Percentiles rank a stretch among this genome's conserved stretches.
phyloP scores from a whole-genome alignment of 2,329 filamentous ascomycete species.

The Exophiala dermatitidis region DNA sequence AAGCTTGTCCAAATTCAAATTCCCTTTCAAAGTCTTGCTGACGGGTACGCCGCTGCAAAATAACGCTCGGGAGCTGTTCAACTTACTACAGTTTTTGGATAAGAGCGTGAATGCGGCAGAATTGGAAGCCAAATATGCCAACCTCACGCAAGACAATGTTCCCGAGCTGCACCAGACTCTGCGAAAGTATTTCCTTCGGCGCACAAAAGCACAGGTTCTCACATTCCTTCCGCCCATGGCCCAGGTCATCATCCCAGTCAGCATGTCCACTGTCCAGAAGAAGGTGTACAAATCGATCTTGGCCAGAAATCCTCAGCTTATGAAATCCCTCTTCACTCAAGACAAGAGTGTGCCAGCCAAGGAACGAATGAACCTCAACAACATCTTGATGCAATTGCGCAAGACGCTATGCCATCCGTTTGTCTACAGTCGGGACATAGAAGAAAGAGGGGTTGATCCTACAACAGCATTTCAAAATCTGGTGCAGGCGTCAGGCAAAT shows the following conservation, averaged over 20 bases:
- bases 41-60: conserved; percentile 78
- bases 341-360: conserved; percentile 54
- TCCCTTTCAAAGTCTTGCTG: conserved; percentile 76
- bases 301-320: conserved; percentile 79
- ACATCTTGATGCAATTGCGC: conserved; percentile 89
- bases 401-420: conserved; percentile 96
- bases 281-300: conserved; percentile 91
- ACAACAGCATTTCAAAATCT: conserved; percentile 67
- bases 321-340: conserved; percentile 71
- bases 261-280: conserved; percentile 89
- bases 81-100: conserved; percentile 91
- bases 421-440: conserved; percentile 82
- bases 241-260: conserved; percentile 92
- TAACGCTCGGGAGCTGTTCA: conserved; percentile 90
- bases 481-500: conserved; percentile 83
- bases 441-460: conserved; percentile 62
- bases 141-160: conserved; percentile 78
- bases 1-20: conserved; percentile 63
- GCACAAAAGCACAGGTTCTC: conserved; percentile 84
- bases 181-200: conserved; percentile 60
- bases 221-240: conserved; percentile 89
- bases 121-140: conserved; percentile 66
- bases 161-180: conserved; percentile 75
- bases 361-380: conserved; percentile 78
- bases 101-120: conserved; percentile 59